Percentiles rank a stretch among this genome's conserved stretches.
phyloP scores from a whole-genome alignment of 768 basidiomycete species.

The Suillus subluteus region DNA sequence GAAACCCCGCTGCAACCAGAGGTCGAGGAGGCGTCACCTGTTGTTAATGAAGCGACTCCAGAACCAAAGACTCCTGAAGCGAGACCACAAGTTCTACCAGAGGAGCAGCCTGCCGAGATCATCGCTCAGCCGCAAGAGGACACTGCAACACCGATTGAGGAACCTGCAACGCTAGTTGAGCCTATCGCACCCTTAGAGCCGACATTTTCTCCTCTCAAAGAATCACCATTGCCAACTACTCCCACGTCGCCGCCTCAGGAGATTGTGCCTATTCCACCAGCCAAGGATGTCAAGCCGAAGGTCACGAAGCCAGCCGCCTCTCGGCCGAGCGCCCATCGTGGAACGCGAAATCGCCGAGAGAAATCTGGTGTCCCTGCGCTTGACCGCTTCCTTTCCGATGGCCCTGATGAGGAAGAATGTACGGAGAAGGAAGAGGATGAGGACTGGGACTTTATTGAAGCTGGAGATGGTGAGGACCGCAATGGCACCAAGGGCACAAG shows the following conservation, averaged over 20 bases:
- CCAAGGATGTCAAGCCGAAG: constrained; percentile 38
- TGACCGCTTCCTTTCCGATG: constrained; percentile 70
- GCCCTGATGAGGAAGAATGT: constrained; percentile 46
- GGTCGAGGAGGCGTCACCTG: constrained; percentile 33
- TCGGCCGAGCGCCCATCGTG: constrained; percentile 27
- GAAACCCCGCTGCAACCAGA: constrained; percentile 28
- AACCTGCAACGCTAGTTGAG: constrained; percentile 22
- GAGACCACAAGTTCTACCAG: constrained; percentile 42
- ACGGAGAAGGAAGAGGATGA: constrained; percentile 61
- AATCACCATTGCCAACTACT: constrained; percentile 12
- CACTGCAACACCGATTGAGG: constrained; percentile 16
- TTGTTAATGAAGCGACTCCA: constrained; percentile 34
- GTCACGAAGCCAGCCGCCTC: constrained; percentile 20
- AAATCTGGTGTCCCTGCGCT: constrained; percentile 84
- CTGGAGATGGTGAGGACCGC: constrained; percentile 78
- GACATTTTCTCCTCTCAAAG: constrained; percentile 21
- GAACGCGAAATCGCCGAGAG: constrained; percentile 59
- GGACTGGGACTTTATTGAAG: constrained; percentile 92
- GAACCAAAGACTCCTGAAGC: constrained; percentile 84
- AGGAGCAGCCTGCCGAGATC: constrained; percentile 21
- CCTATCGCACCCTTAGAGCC: constrained; percentile 19
- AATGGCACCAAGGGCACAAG: constrained; percentile 81
- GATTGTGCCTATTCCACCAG: constrained; percentile 31
- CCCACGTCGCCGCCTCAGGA: constrained; percentile 22
- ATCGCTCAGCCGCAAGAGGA: constrained; percentile 19